Conservation (phyloP, 352 stramenopile species). For the Pseudoperonospora humuli region DNA sequence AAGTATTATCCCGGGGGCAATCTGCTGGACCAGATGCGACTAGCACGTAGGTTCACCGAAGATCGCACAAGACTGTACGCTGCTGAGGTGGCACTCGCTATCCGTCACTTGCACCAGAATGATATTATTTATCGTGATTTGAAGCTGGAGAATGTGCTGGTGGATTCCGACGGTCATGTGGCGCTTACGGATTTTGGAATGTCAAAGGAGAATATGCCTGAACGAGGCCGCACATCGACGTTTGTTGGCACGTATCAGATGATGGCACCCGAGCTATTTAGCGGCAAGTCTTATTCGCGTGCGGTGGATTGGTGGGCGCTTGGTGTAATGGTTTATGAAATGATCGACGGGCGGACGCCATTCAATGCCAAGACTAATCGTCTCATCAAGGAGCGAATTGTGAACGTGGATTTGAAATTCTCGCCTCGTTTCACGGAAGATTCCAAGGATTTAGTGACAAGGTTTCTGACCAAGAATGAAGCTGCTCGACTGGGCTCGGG, state of each 20-base stretch:
- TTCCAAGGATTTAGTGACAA: constrained; percentile 78
- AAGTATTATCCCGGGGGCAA: constrained; percentile 97
- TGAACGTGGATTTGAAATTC: constrained; percentile 79
- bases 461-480: constrained; percentile 93
- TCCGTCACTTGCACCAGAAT: constrained; percentile 89
- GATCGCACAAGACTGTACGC: constrained; percentile 92
- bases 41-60: constrained; percentile 89
- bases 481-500: constrained; percentile 88
- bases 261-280: constrained; percentile 88
- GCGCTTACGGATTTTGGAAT: constrained; percentile 99
- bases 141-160: constrained; percentile 98
- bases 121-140: constrained; percentile 97
- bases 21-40: constrained; percentile 88
- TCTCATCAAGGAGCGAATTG: constrained; percentile 78
- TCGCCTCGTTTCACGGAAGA: constrained; percentile 72
- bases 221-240: constrained; percentile 64
- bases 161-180: constrained; percentile 94
- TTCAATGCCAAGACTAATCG: constrained; percentile 86
- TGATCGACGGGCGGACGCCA: constrained; percentile 79
- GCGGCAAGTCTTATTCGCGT: constrained; percentile 80
- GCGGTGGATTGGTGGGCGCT: constrained; percentile 87
- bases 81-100: constrained; percentile 93
- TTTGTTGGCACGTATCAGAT: constrained; percentile 92
- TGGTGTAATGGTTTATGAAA: constrained; percentile 85
- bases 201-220: constrained; percentile 96